Evolutionary conservation across 225 moss, liverwort and hornwort species (phyloP).

Genomic region (Pleurozium schreberi): DNA sequence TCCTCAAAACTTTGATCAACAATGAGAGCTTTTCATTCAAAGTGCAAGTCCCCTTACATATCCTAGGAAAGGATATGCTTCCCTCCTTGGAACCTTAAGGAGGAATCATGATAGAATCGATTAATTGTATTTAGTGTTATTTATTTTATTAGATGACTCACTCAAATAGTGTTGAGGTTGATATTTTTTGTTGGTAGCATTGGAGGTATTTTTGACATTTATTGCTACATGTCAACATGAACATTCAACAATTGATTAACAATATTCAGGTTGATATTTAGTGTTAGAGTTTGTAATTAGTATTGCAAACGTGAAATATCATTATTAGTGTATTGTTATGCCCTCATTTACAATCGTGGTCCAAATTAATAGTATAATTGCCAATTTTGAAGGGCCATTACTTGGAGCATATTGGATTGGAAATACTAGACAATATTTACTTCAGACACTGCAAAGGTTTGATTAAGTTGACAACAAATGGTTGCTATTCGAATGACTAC

Average conservation of each 20-base stretch:
- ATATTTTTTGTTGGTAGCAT: background rate
- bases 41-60: rapidly evolving
- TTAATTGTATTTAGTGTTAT: background rate
- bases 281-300: background rate
- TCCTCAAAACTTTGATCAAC: background rate
- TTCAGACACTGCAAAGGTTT: rapidly evolving
- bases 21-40: background rate
- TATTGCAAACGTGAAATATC: background rate
- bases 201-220: background rate
- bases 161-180: rapidly evolving
- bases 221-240: background rate
- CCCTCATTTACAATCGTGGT: background rate
- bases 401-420: rapidly evolving
- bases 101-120: rapidly evolving
- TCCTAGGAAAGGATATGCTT: rapidly evolving
- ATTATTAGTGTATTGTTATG: too few species aligned
- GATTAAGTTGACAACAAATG: background rate
- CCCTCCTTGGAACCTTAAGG: rapidly evolving
- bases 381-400: rapidly evolving
- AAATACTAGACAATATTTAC: background rate
- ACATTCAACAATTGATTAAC: background rate
- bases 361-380: background rate
- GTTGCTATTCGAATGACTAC: background rate
- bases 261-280: background rate
- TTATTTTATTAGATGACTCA: background rate